Percentiles rank a stretch among this genome's conserved stretches.
Evolutionary conservation across 352 stramenopile species (phyloP).

Genomic region (Globisporangium viniferum): DNA sequence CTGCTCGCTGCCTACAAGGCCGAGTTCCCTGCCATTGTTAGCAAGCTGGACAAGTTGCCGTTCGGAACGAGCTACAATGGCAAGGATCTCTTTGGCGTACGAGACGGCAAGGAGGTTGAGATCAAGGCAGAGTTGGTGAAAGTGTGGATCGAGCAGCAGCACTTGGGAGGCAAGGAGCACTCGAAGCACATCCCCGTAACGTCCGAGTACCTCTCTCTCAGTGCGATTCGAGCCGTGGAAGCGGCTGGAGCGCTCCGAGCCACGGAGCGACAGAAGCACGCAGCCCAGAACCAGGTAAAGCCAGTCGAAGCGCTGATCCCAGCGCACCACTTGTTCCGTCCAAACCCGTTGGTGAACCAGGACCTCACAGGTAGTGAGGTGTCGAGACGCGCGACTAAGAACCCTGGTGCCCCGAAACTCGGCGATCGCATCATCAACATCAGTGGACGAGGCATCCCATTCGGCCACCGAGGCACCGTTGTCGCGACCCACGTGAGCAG

Average conservation of each 20-base stretch:
- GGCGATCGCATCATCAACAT: conserved; percentile 98
- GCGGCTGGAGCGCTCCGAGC: conserved; percentile 59
- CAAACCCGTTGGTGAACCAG: conserved; percentile 74
- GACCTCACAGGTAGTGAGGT: conserved; percentile 73
- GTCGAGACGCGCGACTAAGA: conserved; percentile 51
- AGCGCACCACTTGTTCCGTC: conserved; percentile 64
- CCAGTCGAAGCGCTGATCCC: conserved; percentile 41
- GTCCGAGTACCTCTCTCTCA: conserved; percentile 91
- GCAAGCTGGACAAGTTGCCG: conserved; percentile 78
- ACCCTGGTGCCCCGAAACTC: conserved; percentile 81
- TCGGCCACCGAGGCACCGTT: conserved; percentile 97
- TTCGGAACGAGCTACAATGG: conserved; percentile 90
- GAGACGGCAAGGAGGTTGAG: conserved; percentile 50
- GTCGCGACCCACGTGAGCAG: conserved; percentile 96
- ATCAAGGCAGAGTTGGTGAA: conserved; percentile 78
- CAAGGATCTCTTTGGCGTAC: conserved; percentile 84
- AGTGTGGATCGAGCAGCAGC: conserved; percentile 92
- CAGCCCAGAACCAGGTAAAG: conserved; percentile 28
- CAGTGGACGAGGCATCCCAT: conserved; percentile 92
- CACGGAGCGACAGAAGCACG: conserved; percentile 55
- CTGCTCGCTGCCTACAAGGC: conserved; percentile 93
- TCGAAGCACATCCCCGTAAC: conserved; percentile 91
- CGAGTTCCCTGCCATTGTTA: conserved; percentile 93
- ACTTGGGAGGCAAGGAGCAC: conserved; percentile 81
- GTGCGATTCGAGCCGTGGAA: conserved; percentile 93